A percentile compares a stretch with the other conserved stretches of the same genome.
Evolutionary conservation across 257 asterid species (phyloP).

Genomic region (Solanum ossicruentum): DNA sequence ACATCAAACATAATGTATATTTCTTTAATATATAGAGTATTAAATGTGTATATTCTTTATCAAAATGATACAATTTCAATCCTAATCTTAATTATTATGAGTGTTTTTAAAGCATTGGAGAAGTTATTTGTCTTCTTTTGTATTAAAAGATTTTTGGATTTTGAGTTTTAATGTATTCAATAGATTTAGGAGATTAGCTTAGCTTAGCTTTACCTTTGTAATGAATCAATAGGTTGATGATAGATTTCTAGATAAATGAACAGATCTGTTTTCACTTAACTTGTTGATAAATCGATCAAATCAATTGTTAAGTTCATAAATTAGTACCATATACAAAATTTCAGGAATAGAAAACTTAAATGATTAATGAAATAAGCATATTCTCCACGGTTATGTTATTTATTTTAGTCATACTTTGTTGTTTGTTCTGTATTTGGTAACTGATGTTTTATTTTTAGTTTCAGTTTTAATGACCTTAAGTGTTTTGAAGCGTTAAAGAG

Average conservation of each 20-base stretch:
- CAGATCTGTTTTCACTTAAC: not conserved
- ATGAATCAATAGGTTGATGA: not conserved
- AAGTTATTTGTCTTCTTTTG: not conserved
- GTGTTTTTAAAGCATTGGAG: not conserved
- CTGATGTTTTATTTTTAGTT: no score
- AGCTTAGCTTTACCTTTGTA: no score
- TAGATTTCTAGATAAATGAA: not conserved
- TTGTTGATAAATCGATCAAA: not conserved
- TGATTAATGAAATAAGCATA: not conserved
- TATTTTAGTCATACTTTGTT: not conserved
- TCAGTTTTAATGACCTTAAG: no score
- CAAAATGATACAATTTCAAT: not conserved
- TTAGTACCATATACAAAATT: not conserved
- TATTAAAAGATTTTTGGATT: not conserved
- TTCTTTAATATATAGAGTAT: not conserved
- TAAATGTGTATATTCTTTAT: not conserved
- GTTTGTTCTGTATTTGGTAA: no score
- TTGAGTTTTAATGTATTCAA: not conserved
- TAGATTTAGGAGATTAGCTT: not conserved
- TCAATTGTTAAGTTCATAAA: not conserved
- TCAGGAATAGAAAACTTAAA: not conserved
- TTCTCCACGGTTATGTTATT: not conserved
- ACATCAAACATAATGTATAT: not conserved
- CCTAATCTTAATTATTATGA: not conserved
- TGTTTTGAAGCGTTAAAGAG: no score